phyloP scores from a whole-genome alignment of 306 rosid species.

The Fragaria iinumae region DNA sequence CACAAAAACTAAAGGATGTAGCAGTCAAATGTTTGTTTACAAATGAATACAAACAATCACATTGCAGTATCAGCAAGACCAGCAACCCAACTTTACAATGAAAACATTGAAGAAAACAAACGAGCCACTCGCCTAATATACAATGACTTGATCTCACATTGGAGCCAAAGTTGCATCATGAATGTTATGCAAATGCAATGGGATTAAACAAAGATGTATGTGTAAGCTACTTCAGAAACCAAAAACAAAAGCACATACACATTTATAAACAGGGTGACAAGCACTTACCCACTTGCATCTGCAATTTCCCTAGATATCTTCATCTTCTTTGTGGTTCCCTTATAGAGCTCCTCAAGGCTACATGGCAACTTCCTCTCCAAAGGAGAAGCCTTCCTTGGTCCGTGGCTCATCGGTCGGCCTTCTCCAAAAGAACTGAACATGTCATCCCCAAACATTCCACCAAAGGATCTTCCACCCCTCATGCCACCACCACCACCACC shows the following conservation, averaged over 20 bases:
- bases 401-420: conserved; percentile 56
- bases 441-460: conserved; percentile 73
- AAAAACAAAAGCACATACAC: not conserved
- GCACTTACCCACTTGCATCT: conserved; percentile 77
- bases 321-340: conserved; percentile 82
- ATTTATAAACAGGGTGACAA: conserved; percentile 5
- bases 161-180: not conserved
- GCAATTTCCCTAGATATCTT: conserved; percentile 74
- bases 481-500: conserved; percentile 37
- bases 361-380: conserved; percentile 63
- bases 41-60: not conserved
- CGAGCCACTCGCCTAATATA: not conserved
- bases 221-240: too few species aligned
- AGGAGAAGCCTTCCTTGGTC: conserved; percentile 63
- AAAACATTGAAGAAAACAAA: not conserved
- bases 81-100: not conserved
- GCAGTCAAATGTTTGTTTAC: not conserved
- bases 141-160: not conserved
- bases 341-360: conserved; percentile 79
- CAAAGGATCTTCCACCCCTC: conserved; percentile 59
- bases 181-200: not conserved
- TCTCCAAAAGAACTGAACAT: conserved; percentile 63
- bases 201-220: not conserved
- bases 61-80: not conserved
- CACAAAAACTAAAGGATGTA: not conserved